These are phyloP conservation scores for Bryum argenteum DNA, from an alignment of 225 moss, liverwort and hornwort genomes.

Conservation along the genomic window DNA sequence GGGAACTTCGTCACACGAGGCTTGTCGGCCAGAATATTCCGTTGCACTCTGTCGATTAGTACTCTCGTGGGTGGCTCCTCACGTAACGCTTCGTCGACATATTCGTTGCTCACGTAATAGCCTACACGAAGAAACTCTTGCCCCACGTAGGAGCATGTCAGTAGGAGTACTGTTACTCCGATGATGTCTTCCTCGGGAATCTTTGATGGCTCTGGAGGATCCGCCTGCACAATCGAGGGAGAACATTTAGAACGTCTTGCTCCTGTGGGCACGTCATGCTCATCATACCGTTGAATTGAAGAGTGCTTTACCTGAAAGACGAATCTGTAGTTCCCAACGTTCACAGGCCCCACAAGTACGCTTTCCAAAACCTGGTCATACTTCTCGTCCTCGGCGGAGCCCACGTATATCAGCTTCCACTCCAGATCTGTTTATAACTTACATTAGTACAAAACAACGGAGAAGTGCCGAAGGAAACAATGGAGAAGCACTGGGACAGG, in stretches of 20 bases:
- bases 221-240: constrained; percentile 55
- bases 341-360: constrained; percentile 90
- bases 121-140: constrained; percentile 94
- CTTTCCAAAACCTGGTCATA: constrained; percentile 94
- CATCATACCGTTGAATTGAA: rapidly evolving
- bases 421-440: constrained; percentile 62
- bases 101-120: constrained; percentile 95
- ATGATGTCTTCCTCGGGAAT: constrained; percentile 92
- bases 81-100: constrained; percentile 76
- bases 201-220: constrained; percentile 70
- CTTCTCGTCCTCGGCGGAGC: constrained; percentile 93
- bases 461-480: no score
- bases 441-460: no score
- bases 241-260: background rate
- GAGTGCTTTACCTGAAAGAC: constrained; percentile 67
- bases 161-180: constrained; percentile 84
- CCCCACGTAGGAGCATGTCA: constrained; percentile 86
- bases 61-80: constrained; percentile 90
- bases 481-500: no score
- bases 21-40: constrained; percentile 86
- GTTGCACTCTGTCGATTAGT: constrained; percentile 79
- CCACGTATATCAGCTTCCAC: constrained; percentile 95
- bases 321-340: constrained; percentile 85
- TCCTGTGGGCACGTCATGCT: rapidly evolving
- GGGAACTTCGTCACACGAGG: constrained; percentile 92